Base-by-base conservation (phyloP, 257 asterid species). In the Solanum appendiculatum region DNA sequence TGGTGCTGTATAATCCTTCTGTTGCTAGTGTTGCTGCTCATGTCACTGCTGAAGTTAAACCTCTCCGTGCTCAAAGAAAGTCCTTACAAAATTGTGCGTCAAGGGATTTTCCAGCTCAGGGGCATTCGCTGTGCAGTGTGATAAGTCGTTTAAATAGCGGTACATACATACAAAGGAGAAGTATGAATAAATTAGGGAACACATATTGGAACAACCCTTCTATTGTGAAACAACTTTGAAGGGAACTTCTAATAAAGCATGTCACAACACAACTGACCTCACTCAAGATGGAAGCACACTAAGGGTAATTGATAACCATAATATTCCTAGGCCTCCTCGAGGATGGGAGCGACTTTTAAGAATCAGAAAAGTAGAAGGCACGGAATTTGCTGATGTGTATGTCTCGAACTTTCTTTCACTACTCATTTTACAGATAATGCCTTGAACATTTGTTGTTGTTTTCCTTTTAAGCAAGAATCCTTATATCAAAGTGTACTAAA, bases 361-460 rank as follows among this genome's bases (percentile, higher is more conserved):
- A 88, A 90, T 96, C 88, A 94, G 98, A 91, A 94, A 93, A 54
- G 98, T 92, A 93, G 98, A 98, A 81, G 89, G 98, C 96, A 90
- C 94, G 87, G 94, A 91, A 90, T 96, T 95, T 90, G 98, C 98
- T 7, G 98, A 96, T 88, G 99, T 95, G 99, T 96, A 93, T n/a
- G 98, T 89, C 40, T 91, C 85, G 64, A 58, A 31, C n/a, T n/a
- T 31, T 66, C 84, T 54, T 23, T 64, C 84, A 33, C 60, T 84
- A 87, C 83, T 2, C 72, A 12, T 25, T 66, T 83, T 84, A 85
- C 36, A 4, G 36, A n/a, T n/a, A n/a, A n/a, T n/a, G n/a, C n/a
- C n/a, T n/a, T n/a, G n/a, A n/a, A n/a, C n/a, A n/a, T n/a, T n/a
- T n/a, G n/a, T n/a, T n/a, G n/a, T n/a, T n/a, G n/a, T n/a, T n/a